Percentiles rank a stretch among this genome's conserved stretches.
These are phyloP conservation scores for Herpetospermum pedunculosum DNA, from an alignment of 306 rosid genomes.

Conservation along the genomic window DNA sequence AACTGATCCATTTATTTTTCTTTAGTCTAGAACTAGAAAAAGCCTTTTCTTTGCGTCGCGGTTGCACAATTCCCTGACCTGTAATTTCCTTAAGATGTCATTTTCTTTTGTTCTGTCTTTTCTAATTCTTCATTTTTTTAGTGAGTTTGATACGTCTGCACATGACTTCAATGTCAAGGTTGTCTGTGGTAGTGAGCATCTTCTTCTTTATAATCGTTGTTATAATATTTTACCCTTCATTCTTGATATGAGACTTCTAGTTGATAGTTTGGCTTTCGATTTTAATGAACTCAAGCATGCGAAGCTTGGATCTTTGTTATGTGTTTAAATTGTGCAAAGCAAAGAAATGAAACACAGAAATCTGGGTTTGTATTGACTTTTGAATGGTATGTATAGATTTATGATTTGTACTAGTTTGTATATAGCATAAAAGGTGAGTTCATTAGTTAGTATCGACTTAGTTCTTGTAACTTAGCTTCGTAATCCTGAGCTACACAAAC, in stretches of 20 bases:
- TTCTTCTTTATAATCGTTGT: background rate
- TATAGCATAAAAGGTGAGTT: background rate
- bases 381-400: background rate
- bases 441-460: background rate
- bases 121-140: background rate
- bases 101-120: background rate
- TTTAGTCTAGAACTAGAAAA: background rate
- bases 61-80: background rate
- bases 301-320: background rate
- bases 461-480: background rate
- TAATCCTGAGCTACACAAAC: slow-evolving; percentile 1
- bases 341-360: background rate
- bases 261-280: background rate
- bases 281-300: background rate
- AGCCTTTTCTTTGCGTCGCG: background rate
- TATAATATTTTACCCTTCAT: background rate
- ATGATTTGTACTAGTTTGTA: background rate
- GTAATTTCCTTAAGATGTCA: background rate
- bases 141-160: background rate
- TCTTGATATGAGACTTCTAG: slow-evolving; percentile 1
- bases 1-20: slow-evolving; percentile 4
- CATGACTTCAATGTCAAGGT: background rate
- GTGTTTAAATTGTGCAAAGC: background rate
- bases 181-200: background rate
- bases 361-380: background rate